Percentiles rank a stretch among this genome's conserved stretches.
Conservation (phyloP, 495 filamentous ascomycete species). For the Hypoxylon lienhwacheense region DNA sequence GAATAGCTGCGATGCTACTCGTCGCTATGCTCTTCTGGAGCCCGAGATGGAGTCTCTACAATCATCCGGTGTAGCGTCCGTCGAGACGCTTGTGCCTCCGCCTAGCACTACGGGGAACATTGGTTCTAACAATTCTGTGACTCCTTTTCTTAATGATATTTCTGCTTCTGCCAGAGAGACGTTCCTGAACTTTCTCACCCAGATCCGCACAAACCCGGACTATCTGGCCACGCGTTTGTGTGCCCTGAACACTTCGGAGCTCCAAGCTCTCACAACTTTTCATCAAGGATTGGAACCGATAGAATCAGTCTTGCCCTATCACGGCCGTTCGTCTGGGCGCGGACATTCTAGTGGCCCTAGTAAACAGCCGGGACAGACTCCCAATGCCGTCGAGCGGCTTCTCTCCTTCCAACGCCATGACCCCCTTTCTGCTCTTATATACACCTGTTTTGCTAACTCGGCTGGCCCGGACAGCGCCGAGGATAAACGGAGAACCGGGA, state of each 20-base stretch:
- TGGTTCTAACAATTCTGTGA: conserved; percentile 51
- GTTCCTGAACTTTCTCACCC: conserved; percentile 75
- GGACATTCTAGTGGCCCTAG: conserved; percentile 46
- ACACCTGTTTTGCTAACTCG: conserved; percentile 86
- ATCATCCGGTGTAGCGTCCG: conserved; percentile 47
- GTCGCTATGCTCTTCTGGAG: conserved; percentile 68
- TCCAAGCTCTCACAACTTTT: conserved; percentile 71
- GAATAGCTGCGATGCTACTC: conserved; percentile 75
- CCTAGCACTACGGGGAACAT: conserved; percentile 40
- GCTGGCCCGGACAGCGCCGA: conserved; percentile 76
- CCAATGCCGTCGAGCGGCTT: conserved; percentile 68
- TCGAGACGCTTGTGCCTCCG: conserved; percentile 49
- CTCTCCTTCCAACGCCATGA: conserved; percentile 86
- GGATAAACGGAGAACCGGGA: conserved; percentile 69
- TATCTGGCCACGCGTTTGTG: conserved; percentile 82
- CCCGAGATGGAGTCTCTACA: conserved; percentile 62
- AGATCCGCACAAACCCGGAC: conserved; percentile 80
- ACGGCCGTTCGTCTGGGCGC: conserved; percentile 59
- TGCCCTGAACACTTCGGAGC: conserved; percentile 70
- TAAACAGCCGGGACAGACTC: conserved; percentile 51
- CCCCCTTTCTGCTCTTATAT: conserved; percentile 79
- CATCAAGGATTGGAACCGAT: conserved; percentile 75
- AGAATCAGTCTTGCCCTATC: conserved; percentile 75
- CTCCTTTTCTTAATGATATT: conserved; percentile 79
- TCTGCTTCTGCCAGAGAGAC: conserved; percentile 72